These are phyloP conservation scores for Kwoniella mangroviensis DNA, from an alignment of 768 basidiomycete species.

Conservation along the genomic window DNA sequence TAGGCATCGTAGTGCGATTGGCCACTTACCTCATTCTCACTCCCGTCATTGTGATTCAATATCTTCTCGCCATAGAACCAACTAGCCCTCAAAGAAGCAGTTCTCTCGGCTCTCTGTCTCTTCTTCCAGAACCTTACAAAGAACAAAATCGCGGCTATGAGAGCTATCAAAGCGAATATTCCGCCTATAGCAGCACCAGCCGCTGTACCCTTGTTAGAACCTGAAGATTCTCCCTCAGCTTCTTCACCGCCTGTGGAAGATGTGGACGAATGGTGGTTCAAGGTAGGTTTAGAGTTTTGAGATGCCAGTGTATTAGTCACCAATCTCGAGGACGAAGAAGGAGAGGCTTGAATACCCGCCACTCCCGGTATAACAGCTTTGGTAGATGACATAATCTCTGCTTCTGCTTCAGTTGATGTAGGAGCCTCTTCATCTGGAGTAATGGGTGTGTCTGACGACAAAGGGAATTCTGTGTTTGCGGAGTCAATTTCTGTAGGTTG, in stretches of 20 bases:
- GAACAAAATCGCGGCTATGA: conserved; percentile 31
- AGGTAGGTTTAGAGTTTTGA: conserved; percentile 1
- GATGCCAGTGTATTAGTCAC: background rate
- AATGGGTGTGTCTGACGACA: conserved; percentile 1
- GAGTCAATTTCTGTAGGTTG: background rate
- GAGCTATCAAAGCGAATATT: conserved; percentile 23
- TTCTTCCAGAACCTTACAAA: conserved; percentile 25
- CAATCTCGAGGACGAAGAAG: background rate
- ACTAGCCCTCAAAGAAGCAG: conserved; percentile 29
- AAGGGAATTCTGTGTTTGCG: background rate
- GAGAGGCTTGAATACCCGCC: background rate
- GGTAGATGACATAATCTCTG: background rate
- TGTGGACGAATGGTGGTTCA: background rate
- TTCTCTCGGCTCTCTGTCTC: conserved; percentile 25
- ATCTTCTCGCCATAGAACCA: conserved; percentile 44
- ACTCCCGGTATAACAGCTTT: background rate
- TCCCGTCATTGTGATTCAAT: background rate
- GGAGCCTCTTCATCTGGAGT: background rate
- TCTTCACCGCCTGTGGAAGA: background rate
- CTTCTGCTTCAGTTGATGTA: background rate
- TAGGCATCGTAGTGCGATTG: background rate
- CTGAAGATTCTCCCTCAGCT: background rate
- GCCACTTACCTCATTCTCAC: conserved; percentile 16
- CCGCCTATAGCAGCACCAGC: conserved; percentile 39
- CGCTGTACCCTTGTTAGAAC: conserved; percentile 21